phyloP scores from a whole-genome alignment of 1,284 basidiomycete genomes.

The Rhodotorula sp. region DNA sequence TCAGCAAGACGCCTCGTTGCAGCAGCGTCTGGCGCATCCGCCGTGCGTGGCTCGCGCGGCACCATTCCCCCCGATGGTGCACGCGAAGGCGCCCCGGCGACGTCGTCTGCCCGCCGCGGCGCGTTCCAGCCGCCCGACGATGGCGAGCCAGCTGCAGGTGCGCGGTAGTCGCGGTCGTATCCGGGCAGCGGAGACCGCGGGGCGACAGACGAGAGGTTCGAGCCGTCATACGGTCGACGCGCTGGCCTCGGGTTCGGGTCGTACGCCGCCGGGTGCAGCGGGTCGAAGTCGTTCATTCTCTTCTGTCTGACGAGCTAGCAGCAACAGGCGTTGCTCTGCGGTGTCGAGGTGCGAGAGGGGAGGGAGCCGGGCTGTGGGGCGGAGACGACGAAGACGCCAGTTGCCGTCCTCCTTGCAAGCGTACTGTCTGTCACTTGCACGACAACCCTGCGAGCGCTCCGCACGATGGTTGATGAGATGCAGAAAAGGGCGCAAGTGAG shows the following conservation, averaged over 20 bases:
- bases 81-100: neutral
- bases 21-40: neutral
- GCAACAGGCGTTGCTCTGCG: neutral
- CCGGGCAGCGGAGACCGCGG: slow-evolving; percentile 21
- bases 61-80: neutral
- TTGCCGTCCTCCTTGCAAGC: too few species aligned
- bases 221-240: neutral
- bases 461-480: too few species aligned
- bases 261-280: slow-evolving; percentile 9
- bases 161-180: slow-evolving; percentile 15
- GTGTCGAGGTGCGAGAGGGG: too few species aligned
- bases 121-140: neutral
- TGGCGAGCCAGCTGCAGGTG: neutral
- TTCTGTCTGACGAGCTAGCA: neutral
- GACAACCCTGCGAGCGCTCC: too few species aligned
- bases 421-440: too few species aligned
- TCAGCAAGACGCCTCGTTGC: neutral
- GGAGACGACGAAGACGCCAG: too few species aligned
- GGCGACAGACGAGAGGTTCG: slow-evolving; percentile 16
- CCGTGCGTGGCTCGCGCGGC: neutral
- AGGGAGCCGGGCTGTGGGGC: too few species aligned
- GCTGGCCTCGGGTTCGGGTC: neutral
- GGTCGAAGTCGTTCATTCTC: slow-evolving; percentile 14
- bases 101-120: neutral
- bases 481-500: too few species aligned